A percentile compares a stretch with the other conserved stretches of the same genome.
Evolutionary conservation across 2,329 filamentous ascomycete species (phyloP).

Genomic region (Cryphonectria japonica): DNA sequence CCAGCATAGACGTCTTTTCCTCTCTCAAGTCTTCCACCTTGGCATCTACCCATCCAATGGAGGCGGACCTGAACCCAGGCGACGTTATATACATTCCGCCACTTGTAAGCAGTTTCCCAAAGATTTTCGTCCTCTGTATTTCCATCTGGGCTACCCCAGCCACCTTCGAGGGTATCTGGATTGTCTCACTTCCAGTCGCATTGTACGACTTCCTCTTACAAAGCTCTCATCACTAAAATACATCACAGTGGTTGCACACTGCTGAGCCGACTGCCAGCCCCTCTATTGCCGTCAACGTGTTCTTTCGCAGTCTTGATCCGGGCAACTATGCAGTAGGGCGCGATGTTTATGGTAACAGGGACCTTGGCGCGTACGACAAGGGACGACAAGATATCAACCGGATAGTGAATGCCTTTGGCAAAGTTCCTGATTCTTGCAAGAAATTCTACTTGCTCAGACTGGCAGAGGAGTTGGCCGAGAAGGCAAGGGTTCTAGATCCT

Average conservation of each 20-base stretch:
- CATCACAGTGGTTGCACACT: constrained; percentile 71
- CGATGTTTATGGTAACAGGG: constrained; percentile 88
- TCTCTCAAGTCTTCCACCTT: constrained; percentile 46
- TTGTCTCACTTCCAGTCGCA: neutral
- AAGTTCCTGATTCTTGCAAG: constrained; percentile 67
- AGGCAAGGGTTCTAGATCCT: constrained; percentile 9
- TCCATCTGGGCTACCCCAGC: neutral
- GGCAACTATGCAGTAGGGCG: constrained; percentile 70
- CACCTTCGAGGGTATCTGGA: neutral
- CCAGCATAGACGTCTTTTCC: constrained; percentile 72
- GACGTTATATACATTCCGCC: constrained; percentile 82
- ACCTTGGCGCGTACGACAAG: constrained; percentile 83
- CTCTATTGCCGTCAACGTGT: constrained; percentile 86
- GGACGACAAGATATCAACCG: constrained; percentile 72
- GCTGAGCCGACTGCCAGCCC: constrained; percentile 60
- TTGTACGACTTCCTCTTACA: neutral
- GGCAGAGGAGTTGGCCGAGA: constrained; percentile 63
- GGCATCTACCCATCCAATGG: constrained; percentile 62
- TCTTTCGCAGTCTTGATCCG: constrained; percentile 73
- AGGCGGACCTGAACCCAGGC: constrained; percentile 68
- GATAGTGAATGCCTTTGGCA: constrained; percentile 66
- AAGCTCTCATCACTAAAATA: neutral
- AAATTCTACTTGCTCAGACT: constrained; percentile 76
- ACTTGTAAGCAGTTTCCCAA: constrained; percentile 42
- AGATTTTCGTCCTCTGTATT: neutral